Evolutionary conservation across 2,329 filamentous ascomycete genomes (phyloP).

Genomic region (Arthrobotrys entomopaga): DNA sequence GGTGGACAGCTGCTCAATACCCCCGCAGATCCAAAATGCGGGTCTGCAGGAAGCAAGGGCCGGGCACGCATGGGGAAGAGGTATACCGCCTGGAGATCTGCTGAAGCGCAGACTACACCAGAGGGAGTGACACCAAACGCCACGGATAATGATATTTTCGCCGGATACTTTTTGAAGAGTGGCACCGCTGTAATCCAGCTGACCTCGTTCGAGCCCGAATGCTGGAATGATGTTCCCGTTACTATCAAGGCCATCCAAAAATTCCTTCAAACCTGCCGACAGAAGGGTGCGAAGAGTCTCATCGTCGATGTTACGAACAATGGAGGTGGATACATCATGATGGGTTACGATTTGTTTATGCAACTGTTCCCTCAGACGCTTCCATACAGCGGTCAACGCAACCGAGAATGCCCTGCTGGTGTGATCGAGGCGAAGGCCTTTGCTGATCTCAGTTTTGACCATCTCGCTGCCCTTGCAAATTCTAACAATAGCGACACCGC

Average conservation of each 20-base stretch:
- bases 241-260: conserved; percentile 38
- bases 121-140: conserved; percentile 31
- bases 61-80: conserved; percentile 30
- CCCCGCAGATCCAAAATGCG: conserved; percentile 33
- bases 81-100: conserved; percentile 13
- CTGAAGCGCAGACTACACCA: conserved; percentile 12
- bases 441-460: conserved; percentile 65
- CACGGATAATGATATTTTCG: conserved; percentile 47
- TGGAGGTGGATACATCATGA: conserved; percentile 69
- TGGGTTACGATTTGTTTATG: conserved; percentile 73
- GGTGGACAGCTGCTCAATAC: conserved; percentile 35
- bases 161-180: conserved; percentile 51
- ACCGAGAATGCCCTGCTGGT: conserved; percentile 62
- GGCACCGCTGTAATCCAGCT: conserved; percentile 50
- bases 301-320: conserved; percentile 71
- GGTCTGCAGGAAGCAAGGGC: neutral
- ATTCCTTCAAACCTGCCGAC: conserved; percentile 59
- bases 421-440: conserved; percentile 63
- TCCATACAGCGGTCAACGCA: neutral
- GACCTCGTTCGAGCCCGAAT: conserved; percentile 37
- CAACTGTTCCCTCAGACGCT: conserved; percentile 58
- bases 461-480: conserved; percentile 66
- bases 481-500: conserved; percentile 22
- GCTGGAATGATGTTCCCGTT: conserved; percentile 38
- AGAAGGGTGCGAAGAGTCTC: conserved; percentile 69